These are phyloP conservation scores for Polyporus arcularius DNA, from an alignment of 768 basidiomycete species.

Conservation along the genomic window DNA sequence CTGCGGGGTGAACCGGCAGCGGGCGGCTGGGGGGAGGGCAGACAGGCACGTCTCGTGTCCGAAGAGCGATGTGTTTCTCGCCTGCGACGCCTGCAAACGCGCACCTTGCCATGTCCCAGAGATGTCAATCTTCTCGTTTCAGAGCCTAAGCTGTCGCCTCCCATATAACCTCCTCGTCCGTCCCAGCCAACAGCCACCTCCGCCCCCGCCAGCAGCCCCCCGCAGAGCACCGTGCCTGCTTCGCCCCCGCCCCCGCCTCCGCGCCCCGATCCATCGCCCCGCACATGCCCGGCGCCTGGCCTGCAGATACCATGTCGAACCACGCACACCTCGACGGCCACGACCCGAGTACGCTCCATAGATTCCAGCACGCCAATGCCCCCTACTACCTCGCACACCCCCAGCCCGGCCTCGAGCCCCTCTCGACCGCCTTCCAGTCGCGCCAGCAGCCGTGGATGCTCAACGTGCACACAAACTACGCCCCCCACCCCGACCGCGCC, in stretches of 20 bases:
- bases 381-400: slow-evolving; percentile 20
- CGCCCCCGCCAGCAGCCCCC: slow-evolving; percentile 2
- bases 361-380: slow-evolving; percentile 11
- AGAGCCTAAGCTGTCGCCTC: slow-evolving; percentile 16
- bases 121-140: slow-evolving; percentile 23
- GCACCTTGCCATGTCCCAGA: slow-evolving; percentile 21
- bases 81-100: slow-evolving; percentile 14
- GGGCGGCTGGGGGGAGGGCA: neutral
- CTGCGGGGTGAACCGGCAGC: slow-evolving; percentile 1
- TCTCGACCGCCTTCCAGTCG: slow-evolving; percentile 17
- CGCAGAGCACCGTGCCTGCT: slow-evolving; percentile 7
- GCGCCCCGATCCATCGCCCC: neutral
- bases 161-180: slow-evolving; percentile 18
- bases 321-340: slow-evolving; percentile 16
- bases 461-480: slow-evolving; percentile 25
- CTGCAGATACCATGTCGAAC: slow-evolving; percentile 8
- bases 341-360: slow-evolving; percentile 19
- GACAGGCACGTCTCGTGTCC: slow-evolving; percentile 24
- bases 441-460: slow-evolving; percentile 25
- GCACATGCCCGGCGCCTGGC: slow-evolving; percentile 11
- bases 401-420: slow-evolving; percentile 16
- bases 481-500: slow-evolving; percentile 17
- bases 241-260: slow-evolving; percentile 2
- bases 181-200: slow-evolving; percentile 11
- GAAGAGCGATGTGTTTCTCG: slow-evolving; percentile 8